These are phyloP conservation scores for Apodospora peruviana DNA, from an alignment of 495 filamentous ascomycete genomes.

Conservation along the genomic window DNA sequence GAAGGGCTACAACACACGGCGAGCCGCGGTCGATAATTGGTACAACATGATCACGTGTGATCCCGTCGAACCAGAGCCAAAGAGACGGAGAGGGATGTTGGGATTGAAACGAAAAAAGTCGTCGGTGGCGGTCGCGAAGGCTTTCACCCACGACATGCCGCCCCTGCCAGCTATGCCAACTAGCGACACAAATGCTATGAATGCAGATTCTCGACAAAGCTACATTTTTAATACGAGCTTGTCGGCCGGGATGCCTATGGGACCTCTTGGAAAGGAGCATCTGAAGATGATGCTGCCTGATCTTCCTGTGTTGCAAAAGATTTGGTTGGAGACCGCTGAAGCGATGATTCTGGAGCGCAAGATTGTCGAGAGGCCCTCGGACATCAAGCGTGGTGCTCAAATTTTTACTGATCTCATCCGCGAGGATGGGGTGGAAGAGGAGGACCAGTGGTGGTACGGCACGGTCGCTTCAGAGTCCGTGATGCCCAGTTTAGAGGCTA, in stretches of 20 bases:
- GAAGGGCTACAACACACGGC: conserved; percentile 51
- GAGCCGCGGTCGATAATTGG: conserved; percentile 48
- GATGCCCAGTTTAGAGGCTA: conserved; percentile 40
- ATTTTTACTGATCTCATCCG: conserved; percentile 49
- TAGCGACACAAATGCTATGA: not conserved
- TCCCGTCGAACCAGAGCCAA: conserved; percentile 32
- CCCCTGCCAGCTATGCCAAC: not conserved
- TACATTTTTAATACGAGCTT: conserved; percentile 48
- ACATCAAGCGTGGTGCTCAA: conserved; percentile 49
- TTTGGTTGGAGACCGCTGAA: conserved; percentile 50
- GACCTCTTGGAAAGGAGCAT: conserved; percentile 39
- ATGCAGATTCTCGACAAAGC: conserved; percentile 20
- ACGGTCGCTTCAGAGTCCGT: conserved; percentile 36
- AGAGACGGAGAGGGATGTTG: conserved; percentile 41
- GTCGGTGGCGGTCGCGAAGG: conserved; percentile 21
- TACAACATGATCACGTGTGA: conserved; percentile 41
- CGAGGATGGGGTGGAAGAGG: conserved; percentile 43
- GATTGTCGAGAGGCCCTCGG: conserved; percentile 44
- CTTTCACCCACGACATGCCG: conserved; percentile 3
- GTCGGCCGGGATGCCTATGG: conserved; percentile 50
- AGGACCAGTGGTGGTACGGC: conserved; percentile 51
- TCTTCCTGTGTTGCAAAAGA: conserved; percentile 41
- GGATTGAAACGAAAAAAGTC: conserved; percentile 49
- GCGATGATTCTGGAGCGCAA: conserved; percentile 48
- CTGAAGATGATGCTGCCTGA: conserved; percentile 43